Conservation (phyloP, 2,329 filamentous ascomycete genomes). For the Verticillium isaacii region DNA sequence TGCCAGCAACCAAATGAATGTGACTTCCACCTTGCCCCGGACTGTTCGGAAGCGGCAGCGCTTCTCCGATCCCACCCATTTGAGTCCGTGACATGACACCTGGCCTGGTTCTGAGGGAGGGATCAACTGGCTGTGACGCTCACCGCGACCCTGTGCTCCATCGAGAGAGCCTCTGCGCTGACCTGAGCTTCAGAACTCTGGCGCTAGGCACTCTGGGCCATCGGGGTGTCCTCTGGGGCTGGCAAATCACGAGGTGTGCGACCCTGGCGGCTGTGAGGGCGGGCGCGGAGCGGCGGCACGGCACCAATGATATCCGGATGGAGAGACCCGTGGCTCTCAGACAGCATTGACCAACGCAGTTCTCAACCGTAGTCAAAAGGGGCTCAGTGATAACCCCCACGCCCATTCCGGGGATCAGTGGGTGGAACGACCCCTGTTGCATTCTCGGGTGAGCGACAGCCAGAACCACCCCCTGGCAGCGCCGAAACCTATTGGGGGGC, state of each 20-base stretch:
- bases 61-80: not conserved
- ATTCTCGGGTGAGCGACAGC: slow-evolving; percentile 2
- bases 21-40: not conserved
- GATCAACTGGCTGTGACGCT: not conserved
- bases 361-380: not conserved
- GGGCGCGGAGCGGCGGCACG: not conserved
- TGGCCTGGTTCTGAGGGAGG: not conserved
- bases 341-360: not conserved
- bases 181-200: not conserved
- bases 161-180: not conserved
- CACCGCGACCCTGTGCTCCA: too few species aligned
- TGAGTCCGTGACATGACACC: not conserved
- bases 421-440: not conserved
- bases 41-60: not conserved
- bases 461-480: not conserved
- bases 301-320: not conserved
- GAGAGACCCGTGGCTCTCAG: not conserved
- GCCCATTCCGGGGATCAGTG: slow-evolving; percentile 1
- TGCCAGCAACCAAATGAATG: not conserved
- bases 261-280: not conserved
- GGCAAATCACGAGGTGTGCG: not conserved
- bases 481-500: not conserved
- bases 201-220: not conserved
- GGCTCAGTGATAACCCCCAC: slow-evolving; percentile 1
- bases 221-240: not conserved